Percentiles rank a stretch among this genome's conserved stretches.
Evolutionary conservation across 495 filamentous ascomycete genomes (phyloP).

Genomic region (Lasiosphaeriaceae sp.): DNA sequence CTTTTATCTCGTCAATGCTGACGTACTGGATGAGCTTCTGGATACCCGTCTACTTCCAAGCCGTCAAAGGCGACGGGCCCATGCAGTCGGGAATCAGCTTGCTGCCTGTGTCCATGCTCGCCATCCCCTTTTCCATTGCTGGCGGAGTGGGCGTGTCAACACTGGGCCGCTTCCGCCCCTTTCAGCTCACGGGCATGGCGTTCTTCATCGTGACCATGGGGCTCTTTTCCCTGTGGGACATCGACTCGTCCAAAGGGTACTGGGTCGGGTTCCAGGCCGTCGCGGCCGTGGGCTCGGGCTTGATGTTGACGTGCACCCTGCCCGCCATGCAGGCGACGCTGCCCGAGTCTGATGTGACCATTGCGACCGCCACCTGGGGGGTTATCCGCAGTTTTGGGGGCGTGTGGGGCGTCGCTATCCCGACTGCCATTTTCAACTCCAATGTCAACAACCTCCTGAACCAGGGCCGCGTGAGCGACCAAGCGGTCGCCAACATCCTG

Average conservation of each 20-base stretch:
- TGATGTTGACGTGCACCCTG: slow-evolving; percentile 29
- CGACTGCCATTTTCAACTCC: slow-evolving; percentile 48
- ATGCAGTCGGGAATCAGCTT: slow-evolving; percentile 33
- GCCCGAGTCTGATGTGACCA: slow-evolving; percentile 34
- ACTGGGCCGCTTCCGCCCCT: slow-evolving; percentile 40
- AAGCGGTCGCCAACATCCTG: slow-evolving; percentile 12
- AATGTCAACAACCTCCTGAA: slow-evolving; percentile 18
- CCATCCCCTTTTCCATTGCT: slow-evolving; percentile 30
- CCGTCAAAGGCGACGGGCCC: slow-evolving; percentile 30
- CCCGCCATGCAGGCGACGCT: slow-evolving; percentile 36
- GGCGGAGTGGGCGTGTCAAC: slow-evolving; percentile 33
- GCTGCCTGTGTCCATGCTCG: slow-evolving; percentile 31
- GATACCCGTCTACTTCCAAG: slow-evolving; percentile 49
- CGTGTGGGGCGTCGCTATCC: slow-evolving; percentile 49
- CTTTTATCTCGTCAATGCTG: slow-evolving; percentile 24
- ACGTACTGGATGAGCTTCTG: slow-evolving; percentile 40
- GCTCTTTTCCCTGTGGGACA: slow-evolving; percentile 34
- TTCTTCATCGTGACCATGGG: slow-evolving; percentile 38
- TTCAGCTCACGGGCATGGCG: slow-evolving; percentile 38
- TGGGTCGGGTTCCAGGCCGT: slow-evolving; percentile 12
- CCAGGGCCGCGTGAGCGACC: slow-evolving; percentile 19
- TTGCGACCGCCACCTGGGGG: slow-evolving; percentile 37
- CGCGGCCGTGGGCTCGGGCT: slow-evolving; percentile 25
- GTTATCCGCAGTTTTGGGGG: slow-evolving; percentile 45
- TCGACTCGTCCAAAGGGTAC: not conserved